These are phyloP conservation scores for Coemansia sp. DNA, from an alignment of 192 early-diverging fungal genomes.

Conservation along the genomic window DNA sequence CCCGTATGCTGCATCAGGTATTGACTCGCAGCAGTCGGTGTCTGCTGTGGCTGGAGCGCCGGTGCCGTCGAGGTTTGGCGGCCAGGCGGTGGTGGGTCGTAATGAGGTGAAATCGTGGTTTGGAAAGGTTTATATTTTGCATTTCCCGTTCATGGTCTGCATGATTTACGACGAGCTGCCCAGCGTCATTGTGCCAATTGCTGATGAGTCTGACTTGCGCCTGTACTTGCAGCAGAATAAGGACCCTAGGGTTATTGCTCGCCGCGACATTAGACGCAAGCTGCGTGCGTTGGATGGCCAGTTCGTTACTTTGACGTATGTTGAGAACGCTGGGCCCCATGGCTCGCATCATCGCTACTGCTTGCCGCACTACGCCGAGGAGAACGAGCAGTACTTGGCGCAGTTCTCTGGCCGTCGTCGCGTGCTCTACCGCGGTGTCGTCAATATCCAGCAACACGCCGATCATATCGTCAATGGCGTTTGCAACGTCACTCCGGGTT, in stretches of 20 bases:
- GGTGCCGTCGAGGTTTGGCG: background rate
- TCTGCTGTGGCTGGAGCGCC: background rate
- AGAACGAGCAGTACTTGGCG: conserved; percentile 53
- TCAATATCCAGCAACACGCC: conserved; percentile 59
- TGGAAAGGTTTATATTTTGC: conserved; percentile 65
- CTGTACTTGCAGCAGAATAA: conserved; percentile 62
- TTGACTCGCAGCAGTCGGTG: background rate
- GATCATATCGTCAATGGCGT: conserved; percentile 39
- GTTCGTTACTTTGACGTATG: conserved; percentile 59
- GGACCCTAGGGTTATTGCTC: conserved; percentile 48
- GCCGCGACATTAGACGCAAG: conserved; percentile 58
- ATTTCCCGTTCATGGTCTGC: conserved; percentile 70
- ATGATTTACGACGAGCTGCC: conserved; percentile 70
- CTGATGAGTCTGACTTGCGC: conserved; percentile 59
- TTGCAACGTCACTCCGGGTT: conserved; percentile 65
- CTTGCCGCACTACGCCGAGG: conserved; percentile 33
- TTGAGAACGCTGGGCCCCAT: conserved; percentile 33
- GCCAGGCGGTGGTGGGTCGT: conserved; percentile 13
- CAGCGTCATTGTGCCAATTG: conserved; percentile 53
- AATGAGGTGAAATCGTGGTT: conserved; percentile 63
- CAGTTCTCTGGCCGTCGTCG: conserved; percentile 47
- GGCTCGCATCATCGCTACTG: conserved; percentile 44
- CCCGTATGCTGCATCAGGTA: conserved; percentile 42
- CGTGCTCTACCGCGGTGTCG: conserved; percentile 43
- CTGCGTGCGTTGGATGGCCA: conserved; percentile 67